Base-by-base conservation (phyloP, 2,329 filamentous ascomycete species). In the Myriosclerotinia duriaeana region DNA sequence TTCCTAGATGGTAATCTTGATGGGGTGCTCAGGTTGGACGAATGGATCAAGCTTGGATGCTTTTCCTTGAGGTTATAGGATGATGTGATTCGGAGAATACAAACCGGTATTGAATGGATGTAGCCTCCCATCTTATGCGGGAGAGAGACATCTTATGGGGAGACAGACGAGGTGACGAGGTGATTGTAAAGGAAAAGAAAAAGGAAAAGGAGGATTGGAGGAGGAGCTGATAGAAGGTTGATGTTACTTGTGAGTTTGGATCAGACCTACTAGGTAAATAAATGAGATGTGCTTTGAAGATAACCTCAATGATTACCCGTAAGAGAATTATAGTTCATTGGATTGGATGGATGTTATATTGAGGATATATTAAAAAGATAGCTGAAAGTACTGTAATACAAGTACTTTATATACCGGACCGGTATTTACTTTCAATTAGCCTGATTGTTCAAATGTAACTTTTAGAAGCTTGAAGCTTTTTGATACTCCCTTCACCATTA, bases 91-190 rank as follows among this genome's bases (percentile, higher is more conserved):
- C 53, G 61, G 61, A 46, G 38, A 36, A 55, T 56, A 56, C 58
- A 60, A 30, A 60, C 20, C 44, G 58, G 58, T 54, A 64, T 64
- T 64, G 53, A 14, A 64, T 64, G 61, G 61, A 56, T 64, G 61
- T 46, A 55, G 50, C 61, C 53, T 46, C 46, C 11, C 6, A 42
- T 22, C 46, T 56, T 42, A 26, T 54, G 61, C 52, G 50, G 42
- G 60, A 15, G 48, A 34, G 50, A 63, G 52, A 64, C 50, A 54
- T 54, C 9, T 30, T 11, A 30, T 40, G 59, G 22, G 30, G 20
- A 22, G 61, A 54, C 6, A 6, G 30, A 34, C 30, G 30, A 34
- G 30, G 30, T 34, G 30, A 34, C 26, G 38, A 26, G 20, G 12
- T 60, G 14, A 14, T 60, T 8, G 30, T 36, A n/a, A 60, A 60